These are phyloP conservation scores for Populus hybrid DNA, from an alignment of 441 rosid genomes.

Conservation along the genomic window DNA sequence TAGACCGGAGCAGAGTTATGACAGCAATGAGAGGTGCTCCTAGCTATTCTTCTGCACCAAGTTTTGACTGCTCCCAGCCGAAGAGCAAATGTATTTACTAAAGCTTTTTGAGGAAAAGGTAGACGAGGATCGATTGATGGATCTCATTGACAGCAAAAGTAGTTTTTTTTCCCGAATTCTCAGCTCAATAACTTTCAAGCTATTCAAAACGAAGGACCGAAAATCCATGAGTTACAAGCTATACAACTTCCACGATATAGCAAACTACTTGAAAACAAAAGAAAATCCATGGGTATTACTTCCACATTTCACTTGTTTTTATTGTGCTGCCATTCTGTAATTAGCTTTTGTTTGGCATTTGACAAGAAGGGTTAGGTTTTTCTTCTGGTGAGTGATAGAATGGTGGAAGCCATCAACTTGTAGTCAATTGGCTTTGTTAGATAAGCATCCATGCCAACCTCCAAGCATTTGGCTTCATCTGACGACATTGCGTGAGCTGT, in stretches of 20 bases:
- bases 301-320: too few species aligned
- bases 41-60: neutral
- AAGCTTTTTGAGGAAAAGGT: neutral
- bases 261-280: too few species aligned
- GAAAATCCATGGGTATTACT: too few species aligned
- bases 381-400: slow-evolving; percentile 64
- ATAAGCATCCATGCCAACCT: slow-evolving; percentile 98
- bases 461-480: slow-evolving; percentile 91
- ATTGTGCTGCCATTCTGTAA: too few species aligned
- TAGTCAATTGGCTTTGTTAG: slow-evolving; percentile 90
- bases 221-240: neutral
- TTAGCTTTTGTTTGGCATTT: too few species aligned
- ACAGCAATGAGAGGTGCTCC: too few species aligned
- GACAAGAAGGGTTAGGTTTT: slow-evolving; percentile 18
- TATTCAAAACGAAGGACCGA: too few species aligned
- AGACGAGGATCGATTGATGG: neutral
- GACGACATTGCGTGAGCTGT: slow-evolving; percentile 98
- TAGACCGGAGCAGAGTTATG: neutral
- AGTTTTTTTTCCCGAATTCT: too few species aligned
- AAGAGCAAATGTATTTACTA: too few species aligned
- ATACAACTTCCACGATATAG: too few species aligned
- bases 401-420: slow-evolving; percentile 88
- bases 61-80: too few species aligned
- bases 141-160: neutral
- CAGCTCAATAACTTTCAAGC: too few species aligned